Base-by-base conservation (phyloP, 306 rosid genomes). In the Sicyos edulis region DNA sequence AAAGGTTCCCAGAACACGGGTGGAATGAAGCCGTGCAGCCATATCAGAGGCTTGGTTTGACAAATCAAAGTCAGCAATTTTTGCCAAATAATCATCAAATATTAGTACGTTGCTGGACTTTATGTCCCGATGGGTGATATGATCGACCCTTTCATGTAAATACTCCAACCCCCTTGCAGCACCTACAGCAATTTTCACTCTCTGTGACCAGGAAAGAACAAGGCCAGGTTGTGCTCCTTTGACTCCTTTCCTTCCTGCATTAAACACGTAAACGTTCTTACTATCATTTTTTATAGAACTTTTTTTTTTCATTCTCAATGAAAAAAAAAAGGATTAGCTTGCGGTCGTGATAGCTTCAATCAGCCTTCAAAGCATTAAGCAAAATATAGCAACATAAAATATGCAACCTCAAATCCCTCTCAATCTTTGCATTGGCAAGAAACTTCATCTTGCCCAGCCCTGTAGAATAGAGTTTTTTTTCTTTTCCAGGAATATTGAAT, bases 221-320 rank as follows among this genome's bases (percentile, higher is more conserved):
- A 96, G 97, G 79, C 97, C 96, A 78, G 97, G 97, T 73, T 91
- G 90, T 66, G 96, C 93, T 80, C 97, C 96, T 83, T 91, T 89
- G 68, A 91, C 97, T 64, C 96, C 97, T 82, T 91, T 91, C 83
- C 96, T 84, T 57, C 97, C 97, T 91, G 84, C 78, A 80, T 26
- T 59, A 71, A 56, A 74, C 68, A 70, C n/a, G 24, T 56, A n/a
- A n/a, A n/a, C n/a, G n/a, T n/a, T n/a, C n/a, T n/a, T n/a, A n/a
- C n/a, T n/a, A n/a, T n/a, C n/a, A n/a, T n/a, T n/a, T n/a, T n/a
- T n/a, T n/a, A n/a, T n/a, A n/a, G n/a, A n/a, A n/a, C n/a, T n/a
- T n/a, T n/a, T n/a, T n/a, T n/a, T n/a, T n/a, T n/a, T n/a, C n/a
- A n/a, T n/a, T n/a, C n/a, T n/a, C n/a, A n/a, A n/a, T n/a, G n/a